These are phyloP conservation scores for Goffeauzyma gilvescens DNA, from an alignment of 768 basidiomycete genomes.

Conservation along the genomic window DNA sequence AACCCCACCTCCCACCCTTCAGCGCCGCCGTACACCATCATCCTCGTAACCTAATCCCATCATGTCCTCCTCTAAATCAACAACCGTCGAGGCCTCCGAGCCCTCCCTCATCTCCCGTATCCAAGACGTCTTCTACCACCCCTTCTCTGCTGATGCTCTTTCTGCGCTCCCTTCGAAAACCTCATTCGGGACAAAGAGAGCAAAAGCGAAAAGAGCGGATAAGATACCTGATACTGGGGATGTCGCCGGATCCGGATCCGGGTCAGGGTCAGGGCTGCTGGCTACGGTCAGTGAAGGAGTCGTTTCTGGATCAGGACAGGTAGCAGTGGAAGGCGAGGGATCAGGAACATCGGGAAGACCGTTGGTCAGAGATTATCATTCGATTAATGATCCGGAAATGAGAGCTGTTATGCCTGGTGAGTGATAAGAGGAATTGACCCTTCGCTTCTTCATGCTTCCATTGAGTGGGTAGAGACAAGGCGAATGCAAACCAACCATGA, in stretches of 20 bases:
- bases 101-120: background rate
- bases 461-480: too few species aligned
- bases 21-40: too few species aligned
- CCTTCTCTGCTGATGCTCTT: conserved; percentile 24
- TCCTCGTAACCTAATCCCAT: too few species aligned
- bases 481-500: too few species aligned
- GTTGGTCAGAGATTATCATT: conserved; percentile 21
- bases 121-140: background rate
- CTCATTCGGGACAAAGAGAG: conserved; percentile 11
- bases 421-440: too few species aligned
- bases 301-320: conserved; percentile 1
- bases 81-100: background rate
- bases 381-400: conserved; percentile 16
- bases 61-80: conserved; percentile 2
- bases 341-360: conserved; percentile 15
- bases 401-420: conserved; percentile 4
- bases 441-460: too few species aligned
- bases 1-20: too few species aligned
- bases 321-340: conserved; percentile 8
- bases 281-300: background rate
- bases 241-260: conserved; percentile 3
- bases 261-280: too few species aligned
- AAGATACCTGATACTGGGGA: conserved; percentile 26
- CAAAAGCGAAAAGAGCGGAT: conserved; percentile 29
- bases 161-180: conserved; percentile 17